phyloP scores from a whole-genome alignment of 2,329 filamentous ascomycete species.

The Botryotinia globosa region DNA sequence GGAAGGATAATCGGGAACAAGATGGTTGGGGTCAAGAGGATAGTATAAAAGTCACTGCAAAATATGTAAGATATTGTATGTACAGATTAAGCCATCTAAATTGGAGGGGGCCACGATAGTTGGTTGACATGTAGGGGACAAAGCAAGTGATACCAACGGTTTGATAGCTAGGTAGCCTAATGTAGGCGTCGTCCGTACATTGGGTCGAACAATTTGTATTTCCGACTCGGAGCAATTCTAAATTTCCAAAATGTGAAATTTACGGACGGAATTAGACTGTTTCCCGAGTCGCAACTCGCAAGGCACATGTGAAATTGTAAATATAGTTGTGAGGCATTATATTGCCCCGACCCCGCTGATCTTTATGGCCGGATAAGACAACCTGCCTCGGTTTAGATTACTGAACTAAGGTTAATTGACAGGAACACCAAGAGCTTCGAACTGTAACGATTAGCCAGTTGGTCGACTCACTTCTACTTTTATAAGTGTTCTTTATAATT shows the following conservation, averaged over 20 bases:
- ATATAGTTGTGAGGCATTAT: not conserved
- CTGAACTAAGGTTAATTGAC: too few species aligned
- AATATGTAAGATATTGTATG: constrained; percentile 30
- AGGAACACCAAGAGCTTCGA: not conserved
- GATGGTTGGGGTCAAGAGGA: constrained; percentile 33
- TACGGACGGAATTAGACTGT: not conserved
- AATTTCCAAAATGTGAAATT: not conserved
- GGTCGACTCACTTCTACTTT: not conserved
- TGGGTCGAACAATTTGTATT: not conserved
- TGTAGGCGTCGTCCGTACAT: not conserved
- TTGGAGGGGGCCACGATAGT: not conserved
- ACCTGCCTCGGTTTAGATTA: constrained; percentile 9
- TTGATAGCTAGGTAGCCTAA: not conserved
- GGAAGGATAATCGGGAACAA: constrained; percentile 25
- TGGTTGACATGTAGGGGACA: not conserved
- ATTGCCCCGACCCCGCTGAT: not conserved
- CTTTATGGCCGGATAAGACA: not conserved
- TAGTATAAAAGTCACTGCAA: constrained; percentile 17
- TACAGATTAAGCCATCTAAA: constrained; percentile 11
- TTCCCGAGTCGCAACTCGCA: not conserved
- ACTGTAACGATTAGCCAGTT: not conserved
- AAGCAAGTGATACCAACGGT: not conserved
- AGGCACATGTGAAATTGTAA: not conserved
- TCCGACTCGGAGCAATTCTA: not conserved
- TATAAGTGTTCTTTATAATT: too few species aligned